Evolutionary conservation across 1,284 basidiomycete species (phyloP), one percentile per base, ranked within the genome.

Genomic region (Cutaneotrichosporon mucoides): DNA sequence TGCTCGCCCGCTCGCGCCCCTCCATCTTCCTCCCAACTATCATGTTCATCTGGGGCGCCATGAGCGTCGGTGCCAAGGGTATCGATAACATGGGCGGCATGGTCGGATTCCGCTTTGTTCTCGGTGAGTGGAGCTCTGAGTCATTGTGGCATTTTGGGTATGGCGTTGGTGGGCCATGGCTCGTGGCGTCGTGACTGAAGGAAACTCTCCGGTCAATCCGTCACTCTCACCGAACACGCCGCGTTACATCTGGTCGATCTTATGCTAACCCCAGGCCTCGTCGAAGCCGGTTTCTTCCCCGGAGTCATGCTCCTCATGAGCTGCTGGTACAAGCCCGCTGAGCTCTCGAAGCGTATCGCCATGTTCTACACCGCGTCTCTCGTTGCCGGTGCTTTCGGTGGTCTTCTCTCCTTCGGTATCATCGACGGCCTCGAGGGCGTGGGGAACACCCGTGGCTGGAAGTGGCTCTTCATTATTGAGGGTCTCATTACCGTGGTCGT

Each of bases 391-490:
- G 73, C 76, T 1, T 73, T 76, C 60, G 75, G 73, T 34, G 76
- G 76, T 36, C 57, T 78, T 0, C 65, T 77, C 2, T 73, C 75
- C 8, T 72, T 72, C 9, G 73, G 67, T 34, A 69, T 76, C 53
- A 74, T 73, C 49, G 54, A 62, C 10, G 64, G 65, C 37, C 57
- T 76, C 49, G 69, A 76, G 47, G 72, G 70, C 35, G 42, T 56
- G 9, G 64, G 52, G 11, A 61, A 62, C 11, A 64, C 60, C 8
- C 56, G 71, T 56, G 63, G 72, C 67, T 77, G 67, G 69, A 70
- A 73, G 48, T 76, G 75, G 72, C 63, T 76, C 48, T 77, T 75
- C 68, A 71, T 76, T 56, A 73, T 77, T 48, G 76, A 78, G 58
- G 76, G 76, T 40, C 50, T 71, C 12, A 70, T 68, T 16, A 76